These are phyloP conservation scores for Pseudogymnoascus sp. DNA, from an alignment of 2,329 filamentous ascomycete species.

Conservation along the genomic window DNA sequence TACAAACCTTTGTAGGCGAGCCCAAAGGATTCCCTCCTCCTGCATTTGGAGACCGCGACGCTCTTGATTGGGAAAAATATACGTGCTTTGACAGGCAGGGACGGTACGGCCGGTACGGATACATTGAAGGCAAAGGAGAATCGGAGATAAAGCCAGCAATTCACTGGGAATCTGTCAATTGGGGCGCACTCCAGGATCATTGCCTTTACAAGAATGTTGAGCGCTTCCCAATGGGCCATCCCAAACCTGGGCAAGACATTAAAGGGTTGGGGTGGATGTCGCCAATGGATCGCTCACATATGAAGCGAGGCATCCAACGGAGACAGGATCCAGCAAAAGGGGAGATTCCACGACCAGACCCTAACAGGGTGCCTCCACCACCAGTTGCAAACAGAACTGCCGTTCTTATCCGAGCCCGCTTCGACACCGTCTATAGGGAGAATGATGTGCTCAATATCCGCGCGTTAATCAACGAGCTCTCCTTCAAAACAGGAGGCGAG, in stretches of 20 bases:
- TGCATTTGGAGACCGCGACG: constrained; percentile 54
- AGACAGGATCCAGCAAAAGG: constrained; percentile 9
- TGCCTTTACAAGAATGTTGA: constrained; percentile 59
- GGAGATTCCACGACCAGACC: background rate
- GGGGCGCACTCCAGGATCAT: constrained; percentile 60
- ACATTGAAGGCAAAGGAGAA: constrained; percentile 32
- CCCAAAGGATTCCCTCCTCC: constrained; percentile 51
- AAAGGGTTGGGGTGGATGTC: constrained; percentile 24
- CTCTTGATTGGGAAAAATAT: constrained; percentile 52
- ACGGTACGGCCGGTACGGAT: constrained; percentile 59
- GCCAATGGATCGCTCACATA: constrained; percentile 18
- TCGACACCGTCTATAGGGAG: constrained; percentile 65
- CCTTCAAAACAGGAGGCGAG: constrained; percentile 67
- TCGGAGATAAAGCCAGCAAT: constrained; percentile 23
- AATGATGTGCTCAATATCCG: constrained; percentile 75
- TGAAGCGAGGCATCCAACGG: background rate
- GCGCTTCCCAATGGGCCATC: constrained; percentile 40
- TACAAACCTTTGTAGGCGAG: constrained; percentile 55
- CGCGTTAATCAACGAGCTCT: constrained; percentile 69
- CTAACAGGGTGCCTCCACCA: constrained; percentile 9
- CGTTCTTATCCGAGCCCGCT: constrained; percentile 67
- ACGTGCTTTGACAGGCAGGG: constrained; percentile 62
- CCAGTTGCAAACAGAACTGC: constrained; percentile 47
- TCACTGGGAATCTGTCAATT: constrained; percentile 58
- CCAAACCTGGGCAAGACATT: background rate